These are phyloP conservation scores for Cystoderma amianthinum DNA, from an alignment of 768 basidiomycete genomes.

Conservation along the genomic window DNA sequence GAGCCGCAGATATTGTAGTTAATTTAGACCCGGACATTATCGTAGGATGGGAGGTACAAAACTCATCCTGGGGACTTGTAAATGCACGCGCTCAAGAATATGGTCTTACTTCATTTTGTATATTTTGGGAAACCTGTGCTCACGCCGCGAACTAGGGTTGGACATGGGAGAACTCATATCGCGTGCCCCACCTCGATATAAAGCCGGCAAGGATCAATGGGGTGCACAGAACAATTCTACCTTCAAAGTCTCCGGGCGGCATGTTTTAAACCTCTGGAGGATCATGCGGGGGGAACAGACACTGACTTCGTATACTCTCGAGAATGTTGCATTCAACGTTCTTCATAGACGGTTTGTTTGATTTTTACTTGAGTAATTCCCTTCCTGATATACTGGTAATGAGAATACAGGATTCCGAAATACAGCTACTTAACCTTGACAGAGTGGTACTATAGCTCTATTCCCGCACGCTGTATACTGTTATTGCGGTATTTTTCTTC, in stretches of 20 bases:
- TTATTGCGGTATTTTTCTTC: constrained; percentile 59
- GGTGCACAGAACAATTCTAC: constrained; percentile 67
- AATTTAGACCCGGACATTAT: constrained; percentile 88
- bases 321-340: constrained; percentile 82
- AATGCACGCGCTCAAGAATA: constrained; percentile 53
- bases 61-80: constrained; percentile 87
- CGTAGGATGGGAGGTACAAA: constrained; percentile 89
- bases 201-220: constrained; percentile 49
- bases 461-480: constrained; percentile 45
- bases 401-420: constrained; percentile 56
- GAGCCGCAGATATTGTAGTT: constrained; percentile 63
- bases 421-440: constrained; percentile 59
- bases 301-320: constrained; percentile 78
- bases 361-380: not conserved
- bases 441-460: constrained; percentile 57
- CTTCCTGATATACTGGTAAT: constrained; percentile 3
- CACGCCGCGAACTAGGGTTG: constrained; percentile 48
- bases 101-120: too few species aligned
- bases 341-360: constrained; percentile 61
- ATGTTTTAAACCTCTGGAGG: constrained; percentile 90
- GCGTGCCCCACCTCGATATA: constrained; percentile 52
- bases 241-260: constrained; percentile 80
- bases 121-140: too few species aligned
- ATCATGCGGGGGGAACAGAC: constrained; percentile 83
- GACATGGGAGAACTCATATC: constrained; percentile 70